phyloP scores from a whole-genome alignment of 169 alveolate genomes.

The Eimeria sp. region DNA sequence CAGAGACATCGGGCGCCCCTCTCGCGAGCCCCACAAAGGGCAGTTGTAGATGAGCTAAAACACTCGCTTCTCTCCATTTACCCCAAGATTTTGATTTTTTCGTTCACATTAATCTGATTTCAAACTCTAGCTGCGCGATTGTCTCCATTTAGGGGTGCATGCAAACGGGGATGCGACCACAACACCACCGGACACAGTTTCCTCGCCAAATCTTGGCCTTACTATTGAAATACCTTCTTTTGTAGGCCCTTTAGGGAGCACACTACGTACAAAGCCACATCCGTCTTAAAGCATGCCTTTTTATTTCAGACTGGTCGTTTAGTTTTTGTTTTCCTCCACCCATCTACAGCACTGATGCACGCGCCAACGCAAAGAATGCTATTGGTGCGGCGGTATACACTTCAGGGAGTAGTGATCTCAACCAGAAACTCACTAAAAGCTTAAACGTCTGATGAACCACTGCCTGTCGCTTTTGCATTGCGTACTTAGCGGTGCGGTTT shows the following conservation, averaged over 20 bases:
- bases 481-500: neutral
- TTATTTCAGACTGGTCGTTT: neutral
- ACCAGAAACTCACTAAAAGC: neutral
- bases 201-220: neutral
- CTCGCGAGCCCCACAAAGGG: conserved; percentile 9
- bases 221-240: neutral
- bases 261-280: neutral
- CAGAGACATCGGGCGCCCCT: conserved; percentile 14
- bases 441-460: neutral
- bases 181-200: neutral
- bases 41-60: neutral
- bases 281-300: neutral
- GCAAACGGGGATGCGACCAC: neutral
- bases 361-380: neutral
- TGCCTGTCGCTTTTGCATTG: neutral
- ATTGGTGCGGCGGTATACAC: neutral
- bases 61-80: neutral
- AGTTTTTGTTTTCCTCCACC: conserved; percentile 21
- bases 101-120: neutral
- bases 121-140: neutral
- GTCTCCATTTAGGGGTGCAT: neutral
- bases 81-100: neutral
- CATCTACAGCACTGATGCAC: neutral
- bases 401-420: neutral
- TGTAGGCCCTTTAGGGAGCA: neutral